These are phyloP conservation scores for Cornus controversa DNA, from an alignment of 148 eudicot genomes.

Conservation along the genomic window DNA sequence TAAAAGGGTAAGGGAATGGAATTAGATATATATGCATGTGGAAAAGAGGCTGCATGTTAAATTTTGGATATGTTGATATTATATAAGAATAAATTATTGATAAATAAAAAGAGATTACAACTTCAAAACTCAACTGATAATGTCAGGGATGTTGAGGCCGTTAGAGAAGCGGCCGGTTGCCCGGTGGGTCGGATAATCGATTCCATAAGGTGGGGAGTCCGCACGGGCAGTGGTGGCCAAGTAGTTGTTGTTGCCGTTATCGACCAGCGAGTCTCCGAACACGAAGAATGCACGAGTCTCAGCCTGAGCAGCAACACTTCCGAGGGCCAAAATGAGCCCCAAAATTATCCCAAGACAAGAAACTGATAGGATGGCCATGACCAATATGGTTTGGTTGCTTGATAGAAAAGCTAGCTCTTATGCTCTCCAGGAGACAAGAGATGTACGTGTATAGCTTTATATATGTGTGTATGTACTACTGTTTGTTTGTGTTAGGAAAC, in stretches of 20 bases:
- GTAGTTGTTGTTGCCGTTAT: constrained; percentile 69
- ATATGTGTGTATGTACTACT: no score
- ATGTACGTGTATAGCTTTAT: neutral
- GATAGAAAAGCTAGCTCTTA: neutral
- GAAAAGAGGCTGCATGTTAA: no score
- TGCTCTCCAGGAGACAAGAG: neutral
- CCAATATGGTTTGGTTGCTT: neutral
- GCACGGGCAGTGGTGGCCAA: constrained; percentile 70
- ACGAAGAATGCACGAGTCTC: constrained; percentile 60
- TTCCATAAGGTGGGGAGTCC: constrained; percentile 70
- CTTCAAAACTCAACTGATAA: constrained; percentile 56
- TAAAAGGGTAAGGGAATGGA: no score
- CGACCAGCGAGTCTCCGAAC: constrained; percentile 74
- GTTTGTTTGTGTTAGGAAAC: no score
- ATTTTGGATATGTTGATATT: no score
- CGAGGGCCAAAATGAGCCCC: neutral
- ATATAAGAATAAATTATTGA: no score
- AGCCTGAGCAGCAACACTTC: constrained; percentile 8
- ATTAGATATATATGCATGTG: no score
- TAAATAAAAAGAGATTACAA: neutral
- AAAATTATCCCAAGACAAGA: neutral
- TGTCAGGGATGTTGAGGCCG: constrained; percentile 65
- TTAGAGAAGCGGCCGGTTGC: constrained; percentile 76
- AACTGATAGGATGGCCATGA: neutral
- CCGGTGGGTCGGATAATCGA: constrained; percentile 56